Base-by-base conservation (phyloP, 2,329 filamentous ascomycete species). In the Onygenales sp. region DNA sequence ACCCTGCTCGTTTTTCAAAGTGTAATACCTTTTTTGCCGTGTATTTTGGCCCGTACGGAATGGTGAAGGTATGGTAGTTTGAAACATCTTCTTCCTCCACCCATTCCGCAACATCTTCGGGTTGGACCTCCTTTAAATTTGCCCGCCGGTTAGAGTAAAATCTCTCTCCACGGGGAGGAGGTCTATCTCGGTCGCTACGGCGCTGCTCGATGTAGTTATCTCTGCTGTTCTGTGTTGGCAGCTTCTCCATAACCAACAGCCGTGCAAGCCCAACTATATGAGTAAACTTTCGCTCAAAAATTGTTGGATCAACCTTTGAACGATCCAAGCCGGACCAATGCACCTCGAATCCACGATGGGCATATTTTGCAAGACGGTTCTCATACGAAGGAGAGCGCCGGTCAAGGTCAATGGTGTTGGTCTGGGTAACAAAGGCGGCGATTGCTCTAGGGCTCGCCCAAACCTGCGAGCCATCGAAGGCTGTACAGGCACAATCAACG, bases 31-130 rank as follows among this genome's bases (percentile, higher is more conserved):
- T 61, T 55, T 62, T 65, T 6, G 65, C 61, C 38, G 59, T 61
- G 54, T 65, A 67, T 41, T 57, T 63, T 5, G 61, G 60, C 3
- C 64, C 64, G 46, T 64, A 66, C 4, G 65, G 64, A 39, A 66
- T 63, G 8, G 56, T 52, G 67, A 89, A 86, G 1, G 84, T 88
- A 63, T 93, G 83, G 59, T 94, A 95, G 63, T 86, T 84, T 36
- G 85, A 87, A 13, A 91, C 78, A 45, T 91, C 87, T 17, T 87
- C 82, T 53, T 86, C 80, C 5, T 86, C 82, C 2, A 87, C 78
- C 89, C 89, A 94, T 57, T 95, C 89, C 0, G 88, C 84, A 41
- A 92, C 78, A 60, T 95, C 89, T 57, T 93, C 87, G 58, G 90
- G 86, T 60, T 87, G 79, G 11, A 77, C 69, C 46, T 89, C 82